Percentiles rank a stretch among this genome's conserved stretches.
Conservation (phyloP, 1,139 yeast species). For the Pichia sp. region DNA sequence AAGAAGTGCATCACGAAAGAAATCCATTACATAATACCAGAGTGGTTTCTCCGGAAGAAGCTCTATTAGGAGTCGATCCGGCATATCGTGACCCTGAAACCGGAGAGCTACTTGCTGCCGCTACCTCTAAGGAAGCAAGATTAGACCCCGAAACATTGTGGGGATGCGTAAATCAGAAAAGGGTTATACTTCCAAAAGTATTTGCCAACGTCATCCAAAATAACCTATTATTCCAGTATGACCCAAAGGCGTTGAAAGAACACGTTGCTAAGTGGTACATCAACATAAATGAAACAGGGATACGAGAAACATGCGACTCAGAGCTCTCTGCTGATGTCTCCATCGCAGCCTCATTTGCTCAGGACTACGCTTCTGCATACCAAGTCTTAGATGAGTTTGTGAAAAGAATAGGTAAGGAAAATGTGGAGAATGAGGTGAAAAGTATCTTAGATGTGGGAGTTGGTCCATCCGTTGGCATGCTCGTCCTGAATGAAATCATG, state of each 20-base stretch:
- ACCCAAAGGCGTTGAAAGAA: conserved; percentile 51
- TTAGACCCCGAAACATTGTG: conserved; percentile 39
- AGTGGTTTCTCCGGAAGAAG: conserved; percentile 28
- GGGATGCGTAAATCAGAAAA: conserved; percentile 42
- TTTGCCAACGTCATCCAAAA: conserved; percentile 52
- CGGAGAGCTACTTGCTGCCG: conserved; percentile 30
- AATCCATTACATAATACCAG: conserved; percentile 25
- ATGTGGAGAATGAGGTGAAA: conserved; percentile 47
- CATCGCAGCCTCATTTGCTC: conserved; percentile 77
- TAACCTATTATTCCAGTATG: conserved; percentile 46
- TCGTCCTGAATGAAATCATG: conserved; percentile 80
- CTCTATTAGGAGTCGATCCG: conserved; percentile 21
- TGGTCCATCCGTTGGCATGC: conserved; percentile 92
- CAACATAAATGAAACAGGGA: conserved; percentile 39
- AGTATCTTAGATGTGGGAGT: conserved; percentile 73
- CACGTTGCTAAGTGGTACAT: conserved; percentile 49
- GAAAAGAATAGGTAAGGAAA: conserved; percentile 40
- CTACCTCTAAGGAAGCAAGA: conserved; percentile 45
- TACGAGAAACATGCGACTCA: conserved; percentile 45
- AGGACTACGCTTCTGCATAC: conserved; percentile 67
- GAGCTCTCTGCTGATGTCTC: conserved; percentile 71
- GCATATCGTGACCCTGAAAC: conserved; percentile 25
- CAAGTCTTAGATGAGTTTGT: conserved; percentile 65
- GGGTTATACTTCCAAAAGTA: conserved; percentile 43
- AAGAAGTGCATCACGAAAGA: conserved; percentile 31